phyloP scores from a whole-genome alignment of 1,139 yeast species.

The Yamadazyma diddensiae region DNA sequence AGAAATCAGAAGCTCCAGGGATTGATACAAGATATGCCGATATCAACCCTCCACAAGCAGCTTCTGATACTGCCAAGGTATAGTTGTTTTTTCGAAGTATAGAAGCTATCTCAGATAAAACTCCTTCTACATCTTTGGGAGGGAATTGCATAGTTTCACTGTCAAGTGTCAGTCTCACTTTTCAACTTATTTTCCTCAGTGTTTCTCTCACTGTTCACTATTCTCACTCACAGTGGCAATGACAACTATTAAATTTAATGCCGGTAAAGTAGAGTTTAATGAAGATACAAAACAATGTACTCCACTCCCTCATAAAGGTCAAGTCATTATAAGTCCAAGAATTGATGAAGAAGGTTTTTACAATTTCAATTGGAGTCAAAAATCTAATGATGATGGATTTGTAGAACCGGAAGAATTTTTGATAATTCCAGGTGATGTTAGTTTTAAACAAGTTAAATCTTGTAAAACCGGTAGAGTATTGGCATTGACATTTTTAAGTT shows the following conservation, averaged over 20 bases:
- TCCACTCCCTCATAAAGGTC: constrained; percentile 77
- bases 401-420: constrained; percentile 65
- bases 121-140: constrained; percentile 47
- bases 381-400: constrained; percentile 27
- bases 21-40: constrained; percentile 78
- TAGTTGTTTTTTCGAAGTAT: constrained; percentile 51
- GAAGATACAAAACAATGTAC: constrained; percentile 68
- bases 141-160: constrained; percentile 50
- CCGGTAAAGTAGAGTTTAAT: constrained; percentile 79
- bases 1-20: constrained; percentile 82
- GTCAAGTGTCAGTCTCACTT: neutral
- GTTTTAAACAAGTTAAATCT: constrained; percentile 70
- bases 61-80: constrained; percentile 78
- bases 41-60: constrained; percentile 85
- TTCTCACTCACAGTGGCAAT: constrained; percentile 9
- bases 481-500: constrained; percentile 75
- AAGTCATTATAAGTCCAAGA: constrained; percentile 60
- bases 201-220: neutral
- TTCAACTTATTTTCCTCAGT: neutral
- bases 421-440: constrained; percentile 90
- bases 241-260: constrained; percentile 57
- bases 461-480: constrained; percentile 84
- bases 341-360: constrained; percentile 51
- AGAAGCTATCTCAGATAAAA: constrained; percentile 57
- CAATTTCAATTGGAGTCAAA: constrained; percentile 45